A percentile compares a stretch with the other conserved stretches of the same genome.
These are phyloP conservation scores for Orbilia ellipsospora DNA, from an alignment of 2,329 filamentous ascomycete genomes.

Conservation along the genomic window DNA sequence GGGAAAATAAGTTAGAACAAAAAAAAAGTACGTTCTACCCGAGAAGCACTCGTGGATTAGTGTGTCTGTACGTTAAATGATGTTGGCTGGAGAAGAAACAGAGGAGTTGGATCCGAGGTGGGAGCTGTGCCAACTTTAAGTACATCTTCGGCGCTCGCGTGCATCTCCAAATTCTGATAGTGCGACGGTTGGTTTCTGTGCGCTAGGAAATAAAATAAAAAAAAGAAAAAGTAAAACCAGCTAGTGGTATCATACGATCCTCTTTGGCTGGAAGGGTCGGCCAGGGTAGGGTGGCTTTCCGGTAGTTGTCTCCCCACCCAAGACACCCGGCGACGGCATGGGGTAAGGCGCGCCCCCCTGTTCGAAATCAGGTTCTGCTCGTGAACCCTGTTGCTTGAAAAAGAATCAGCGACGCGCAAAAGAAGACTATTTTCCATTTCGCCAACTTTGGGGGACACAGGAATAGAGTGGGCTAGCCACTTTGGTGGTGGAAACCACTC, in stretches of 20 bases:
- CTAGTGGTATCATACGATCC: conserved; percentile 3
- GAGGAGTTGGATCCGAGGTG: conserved; percentile 40
- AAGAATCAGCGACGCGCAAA: conserved; percentile 25
- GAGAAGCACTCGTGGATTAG: conserved; percentile 51
- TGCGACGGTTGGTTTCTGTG: conserved; percentile 50
- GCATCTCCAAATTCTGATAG: conserved; percentile 54
- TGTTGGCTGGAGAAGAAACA: conserved; percentile 29
- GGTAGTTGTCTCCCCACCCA: conserved; percentile 24
- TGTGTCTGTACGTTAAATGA: conserved; percentile 23
- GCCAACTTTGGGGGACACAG: not conserved
- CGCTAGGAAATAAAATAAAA: conserved; percentile 5
- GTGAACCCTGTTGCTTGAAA: conserved; percentile 17
- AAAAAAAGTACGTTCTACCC: conserved; percentile 53
- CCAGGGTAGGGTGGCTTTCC: conserved; percentile 12
- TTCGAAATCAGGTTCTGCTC: not conserved
- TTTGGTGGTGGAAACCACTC: not conserved
- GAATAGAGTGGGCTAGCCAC: conserved; percentile 21
- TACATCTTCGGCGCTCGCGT: conserved; percentile 40
- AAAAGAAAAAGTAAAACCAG: conserved; percentile 16
- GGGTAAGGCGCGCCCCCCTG: conserved; percentile 38
- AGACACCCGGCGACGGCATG: conserved; percentile 26
- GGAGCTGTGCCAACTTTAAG: conserved; percentile 50
- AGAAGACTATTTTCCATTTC: not conserved
- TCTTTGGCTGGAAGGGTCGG: not conserved
- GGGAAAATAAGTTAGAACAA: conserved; percentile 15